Evolutionary conservation across 2,329 filamentous ascomycete genomes (phyloP).

Genomic region (Colletotrichum tropicale): DNA sequence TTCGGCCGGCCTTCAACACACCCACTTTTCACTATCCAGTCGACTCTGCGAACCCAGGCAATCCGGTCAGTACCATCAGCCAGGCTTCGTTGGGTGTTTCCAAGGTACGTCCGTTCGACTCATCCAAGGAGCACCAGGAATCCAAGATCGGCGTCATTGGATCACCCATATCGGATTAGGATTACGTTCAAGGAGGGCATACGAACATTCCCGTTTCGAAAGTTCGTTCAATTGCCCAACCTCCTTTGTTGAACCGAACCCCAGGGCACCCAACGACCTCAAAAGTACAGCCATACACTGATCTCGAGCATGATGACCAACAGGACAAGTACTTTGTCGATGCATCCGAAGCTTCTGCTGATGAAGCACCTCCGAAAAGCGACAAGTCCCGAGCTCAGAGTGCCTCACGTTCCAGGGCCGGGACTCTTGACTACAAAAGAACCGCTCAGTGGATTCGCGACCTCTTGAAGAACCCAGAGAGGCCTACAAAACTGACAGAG

Average conservation of each 20-base stretch:
- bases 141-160: neutral
- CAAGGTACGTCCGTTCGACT: conserved; percentile 24
- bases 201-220: neutral
- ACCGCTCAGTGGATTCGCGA: conserved; percentile 37
- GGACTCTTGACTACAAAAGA: conserved; percentile 35
- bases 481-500: conserved; percentile 31
- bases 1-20: conserved; percentile 26
- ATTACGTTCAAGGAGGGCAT: neutral
- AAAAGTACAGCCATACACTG: conserved; percentile 5
- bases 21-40: conserved; percentile 11
- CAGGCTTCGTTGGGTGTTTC: conserved; percentile 15
- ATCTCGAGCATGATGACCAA: neutral
- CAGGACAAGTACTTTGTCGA: neutral
- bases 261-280: conserved; percentile 5
- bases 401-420: conserved; percentile 26
- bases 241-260: conserved; percentile 12
- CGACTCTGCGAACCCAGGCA: neutral
- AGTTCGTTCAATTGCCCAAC: conserved; percentile 6
- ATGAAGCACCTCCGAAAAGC: neutral
- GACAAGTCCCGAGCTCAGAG: conserved; percentile 18
- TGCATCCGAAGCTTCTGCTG: conserved; percentile 2
- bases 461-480: conserved; percentile 30
- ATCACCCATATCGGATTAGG: neutral
- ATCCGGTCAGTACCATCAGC: neutral
- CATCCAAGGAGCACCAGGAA: neutral